Evolutionary conservation across 371 early-diverging fungal genomes (phyloP).

Genomic region (Lichtheimia ramosa): DNA sequence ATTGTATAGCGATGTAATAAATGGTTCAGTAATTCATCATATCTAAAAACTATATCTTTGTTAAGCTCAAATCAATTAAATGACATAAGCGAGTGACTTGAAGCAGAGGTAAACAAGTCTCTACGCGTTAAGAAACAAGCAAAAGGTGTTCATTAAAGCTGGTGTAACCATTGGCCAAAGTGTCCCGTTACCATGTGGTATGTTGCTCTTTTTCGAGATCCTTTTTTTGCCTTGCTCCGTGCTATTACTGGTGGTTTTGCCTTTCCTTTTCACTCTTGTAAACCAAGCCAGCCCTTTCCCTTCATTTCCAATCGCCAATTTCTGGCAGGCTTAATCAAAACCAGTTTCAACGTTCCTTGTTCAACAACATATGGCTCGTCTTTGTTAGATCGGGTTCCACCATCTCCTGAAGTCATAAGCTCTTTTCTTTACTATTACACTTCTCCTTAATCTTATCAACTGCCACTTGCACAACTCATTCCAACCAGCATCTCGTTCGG

Average conservation of each 20-base stretch:
- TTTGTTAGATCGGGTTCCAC: conserved; percentile 10
- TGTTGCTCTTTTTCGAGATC: conserved; percentile 1
- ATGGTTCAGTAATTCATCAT: too few relatives aligned
- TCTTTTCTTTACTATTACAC: conserved; percentile 1
- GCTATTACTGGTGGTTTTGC: background rate
- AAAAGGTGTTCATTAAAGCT: conserved; percentile 1
- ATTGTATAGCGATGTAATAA: too few relatives aligned
- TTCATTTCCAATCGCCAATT: conserved; percentile 5
- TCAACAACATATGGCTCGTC: background rate
- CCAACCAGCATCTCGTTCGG: background rate
- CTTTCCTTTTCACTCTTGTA: background rate
- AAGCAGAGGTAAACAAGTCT: background rate
- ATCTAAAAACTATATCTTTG: too few relatives aligned
- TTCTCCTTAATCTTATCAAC: background rate
- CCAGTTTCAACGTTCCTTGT: background rate
- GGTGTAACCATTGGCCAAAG: conserved; percentile 7
- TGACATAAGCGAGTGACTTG: too few relatives aligned
- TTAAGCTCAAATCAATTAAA: too few relatives aligned
- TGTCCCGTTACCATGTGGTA: conserved; percentile 2
- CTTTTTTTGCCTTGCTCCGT: background rate
- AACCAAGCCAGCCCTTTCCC: conserved; percentile 3
- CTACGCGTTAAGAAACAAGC: background rate
- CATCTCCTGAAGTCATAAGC: conserved; percentile 15
- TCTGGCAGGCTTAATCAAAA: background rate
- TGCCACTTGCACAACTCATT: background rate